These are phyloP conservation scores for Blastomyces silverae DNA, from an alignment of 2,329 filamentous ascomycete genomes.

Conservation along the genomic window DNA sequence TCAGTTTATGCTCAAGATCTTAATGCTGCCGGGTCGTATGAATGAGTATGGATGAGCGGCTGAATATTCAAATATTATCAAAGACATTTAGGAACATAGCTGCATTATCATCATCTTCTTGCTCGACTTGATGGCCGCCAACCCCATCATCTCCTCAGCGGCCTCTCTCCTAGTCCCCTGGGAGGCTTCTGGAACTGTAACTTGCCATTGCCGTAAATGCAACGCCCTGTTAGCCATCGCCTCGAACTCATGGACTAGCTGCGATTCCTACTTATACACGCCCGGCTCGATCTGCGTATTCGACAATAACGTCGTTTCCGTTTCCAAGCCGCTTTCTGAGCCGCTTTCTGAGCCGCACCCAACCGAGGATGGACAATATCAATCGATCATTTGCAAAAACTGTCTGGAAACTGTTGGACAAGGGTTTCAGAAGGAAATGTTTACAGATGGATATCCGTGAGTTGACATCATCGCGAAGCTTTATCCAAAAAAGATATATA, in stretches of 20 bases:
- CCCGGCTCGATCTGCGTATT: conserved; percentile 7
- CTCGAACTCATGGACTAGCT: conserved; percentile 3
- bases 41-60: background rate
- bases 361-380: background rate
- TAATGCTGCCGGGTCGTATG: background rate
- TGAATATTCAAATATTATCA: background rate
- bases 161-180: conserved; percentile 12
- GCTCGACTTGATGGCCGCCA: conserved; percentile 3
- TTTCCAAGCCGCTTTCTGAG: no score
- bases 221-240: background rate
- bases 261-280: background rate
- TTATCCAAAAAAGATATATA: background rate
- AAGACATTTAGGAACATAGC: background rate
- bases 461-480: background rate
- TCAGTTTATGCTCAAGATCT: no score
- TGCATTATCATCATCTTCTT: background rate
- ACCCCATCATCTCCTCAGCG: conserved; percentile 9
- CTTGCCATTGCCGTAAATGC: conserved; percentile 6
- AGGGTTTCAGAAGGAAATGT: background rate
- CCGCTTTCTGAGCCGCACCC: background rate
- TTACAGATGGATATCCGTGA: conserved; percentile 6
- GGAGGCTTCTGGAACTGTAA: background rate
- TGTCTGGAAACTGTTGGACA: conserved; percentile 6
- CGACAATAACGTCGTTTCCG: conserved; percentile 4
- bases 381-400: background rate